phyloP scores from a whole-genome alignment of 208 protist species.

The Trypanosoma avium region DNA sequence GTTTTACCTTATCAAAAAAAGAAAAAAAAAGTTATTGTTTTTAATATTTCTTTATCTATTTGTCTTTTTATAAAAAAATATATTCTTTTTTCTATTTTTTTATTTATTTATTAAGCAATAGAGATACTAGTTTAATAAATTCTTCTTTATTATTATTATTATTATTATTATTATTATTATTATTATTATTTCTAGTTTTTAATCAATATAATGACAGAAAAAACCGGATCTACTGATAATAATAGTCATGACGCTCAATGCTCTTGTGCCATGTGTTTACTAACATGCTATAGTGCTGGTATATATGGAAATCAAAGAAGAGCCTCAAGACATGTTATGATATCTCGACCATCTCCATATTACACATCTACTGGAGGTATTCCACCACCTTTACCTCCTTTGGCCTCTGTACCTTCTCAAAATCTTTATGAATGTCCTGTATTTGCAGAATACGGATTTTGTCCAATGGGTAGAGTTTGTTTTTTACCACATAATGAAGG shows the following conservation, averaged over 20 bases:
- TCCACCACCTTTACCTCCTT: slow-evolving; percentile 43
- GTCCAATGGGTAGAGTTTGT: slow-evolving; percentile 66
- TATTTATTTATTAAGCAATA: too few species aligned
- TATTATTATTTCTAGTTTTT: slow-evolving; percentile 15
- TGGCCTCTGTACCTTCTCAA: slow-evolving; percentile 18
- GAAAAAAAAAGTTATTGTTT: too few species aligned
- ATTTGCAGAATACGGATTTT: slow-evolving; percentile 75
- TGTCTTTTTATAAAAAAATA: too few species aligned
- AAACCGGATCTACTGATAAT: slow-evolving; percentile 3
- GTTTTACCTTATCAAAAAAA: too few species aligned
- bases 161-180: too few species aligned
- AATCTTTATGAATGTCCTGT: slow-evolving; percentile 55
- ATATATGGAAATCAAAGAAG: slow-evolving; percentile 76
- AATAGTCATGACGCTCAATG: slow-evolving; percentile 27
- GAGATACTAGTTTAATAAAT: too few species aligned
- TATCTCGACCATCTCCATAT: slow-evolving; percentile 62
- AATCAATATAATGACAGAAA: background rate
- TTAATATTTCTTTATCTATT: too few species aligned
- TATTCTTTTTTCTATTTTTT: too few species aligned
- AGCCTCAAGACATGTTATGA: slow-evolving; percentile 78
- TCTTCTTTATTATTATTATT: too few species aligned
- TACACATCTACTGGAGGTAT: slow-evolving; percentile 30
- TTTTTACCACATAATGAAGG: slow-evolving; percentile 59
- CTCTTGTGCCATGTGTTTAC: slow-evolving; percentile 68
- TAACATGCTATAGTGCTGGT: slow-evolving; percentile 59